Evolutionary conservation across 257 asterid species (phyloP), one percentile per base, ranked within the genome.

Genomic region (Leonotis leonurus): DNA sequence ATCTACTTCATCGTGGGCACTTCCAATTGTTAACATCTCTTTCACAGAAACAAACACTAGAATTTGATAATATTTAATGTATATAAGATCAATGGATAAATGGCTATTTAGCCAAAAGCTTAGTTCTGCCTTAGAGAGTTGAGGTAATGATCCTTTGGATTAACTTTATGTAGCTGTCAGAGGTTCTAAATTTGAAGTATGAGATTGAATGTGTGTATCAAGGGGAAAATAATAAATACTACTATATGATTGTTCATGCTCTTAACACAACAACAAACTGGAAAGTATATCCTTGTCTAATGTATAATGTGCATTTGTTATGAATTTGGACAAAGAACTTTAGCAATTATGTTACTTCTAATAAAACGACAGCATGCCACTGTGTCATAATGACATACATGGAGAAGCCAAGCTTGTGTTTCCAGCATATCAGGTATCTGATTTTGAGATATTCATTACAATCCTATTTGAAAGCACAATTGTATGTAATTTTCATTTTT

Each of bases 371-470:
- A 52, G 39, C 37, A 12, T 14, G 13, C 36, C 24, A 27, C 12
- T 12, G 63, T 24, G 12, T 37, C 6, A 36, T 18, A 21, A 37
- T 57, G 50, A 11, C 13, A 57, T 56, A 12, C 63, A 21, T 9
- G 51, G 18, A 64, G 39, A 37, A 64, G 29, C n/a, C 40, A 40
- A 54, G 62, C 62, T 18, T 1, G 21, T 51, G 53, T 1, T 39
- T 51, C 62, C 70, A 64, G 32, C 62, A 17, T 17, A 52, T 6
- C 45, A 39, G 44, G 54, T 65, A 17, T 52, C 50, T 52, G 29
- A 30, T 46, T 60, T 61, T 20, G 30, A 44, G 21, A 11, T 45
- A 20, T 20, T 20, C 35, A 17, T 62, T 62, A 57, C 20, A 8
- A 10, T 43, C 41, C 16, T 9, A 29, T 60, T 25, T 27, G n/a